Percentiles rank a stretch among this genome's conserved stretches.
These are phyloP conservation scores for Pontederia paniculata DNA, from an alignment of 176 grass and related monocot species.

Conservation along the genomic window DNA sequence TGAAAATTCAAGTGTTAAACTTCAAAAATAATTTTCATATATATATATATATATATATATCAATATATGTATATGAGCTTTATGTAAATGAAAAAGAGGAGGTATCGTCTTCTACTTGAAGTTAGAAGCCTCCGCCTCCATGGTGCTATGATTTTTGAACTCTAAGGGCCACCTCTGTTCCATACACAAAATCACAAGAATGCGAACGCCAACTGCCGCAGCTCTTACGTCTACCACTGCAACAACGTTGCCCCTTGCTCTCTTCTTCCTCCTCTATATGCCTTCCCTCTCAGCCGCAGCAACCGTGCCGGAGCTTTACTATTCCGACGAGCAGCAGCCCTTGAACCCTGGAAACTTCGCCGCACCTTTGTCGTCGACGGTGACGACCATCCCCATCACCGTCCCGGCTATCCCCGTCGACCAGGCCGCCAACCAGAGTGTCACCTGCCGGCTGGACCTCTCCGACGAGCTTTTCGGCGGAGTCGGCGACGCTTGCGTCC, in stretches of 20 bases:
- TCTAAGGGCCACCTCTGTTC: too few species aligned
- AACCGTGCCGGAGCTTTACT: slow-evolving; percentile 23
- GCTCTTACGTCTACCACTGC: not conserved
- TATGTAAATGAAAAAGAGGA: too few species aligned
- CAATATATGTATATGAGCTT: too few species aligned
- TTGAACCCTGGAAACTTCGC: slow-evolving; percentile 9
- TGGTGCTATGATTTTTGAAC: too few species aligned
- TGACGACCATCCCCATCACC: slow-evolving; percentile 4
- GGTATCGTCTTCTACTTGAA: too few species aligned
- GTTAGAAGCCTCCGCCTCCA: too few species aligned
- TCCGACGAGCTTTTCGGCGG: slow-evolving; percentile 96
- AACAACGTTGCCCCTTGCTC: not conserved
- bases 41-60: too few species aligned
- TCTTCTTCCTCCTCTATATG: slow-evolving; percentile 16
- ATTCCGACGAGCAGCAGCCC: slow-evolving; percentile 23
- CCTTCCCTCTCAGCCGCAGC: slow-evolving; percentile 25
- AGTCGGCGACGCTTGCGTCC: slow-evolving; percentile 66
- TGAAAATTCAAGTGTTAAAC: too few species aligned
- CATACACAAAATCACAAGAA: not conserved
- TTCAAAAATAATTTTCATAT: too few species aligned
- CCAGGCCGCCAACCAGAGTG: slow-evolving; percentile 13
- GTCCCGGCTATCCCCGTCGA: slow-evolving; percentile 44
- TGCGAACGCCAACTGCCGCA: not conserved
- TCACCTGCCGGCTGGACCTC: slow-evolving; percentile 64
- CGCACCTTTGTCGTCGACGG: not conserved